Base-by-base conservation (phyloP, 75 land plant species). In the Azolla pinnata region DNA sequence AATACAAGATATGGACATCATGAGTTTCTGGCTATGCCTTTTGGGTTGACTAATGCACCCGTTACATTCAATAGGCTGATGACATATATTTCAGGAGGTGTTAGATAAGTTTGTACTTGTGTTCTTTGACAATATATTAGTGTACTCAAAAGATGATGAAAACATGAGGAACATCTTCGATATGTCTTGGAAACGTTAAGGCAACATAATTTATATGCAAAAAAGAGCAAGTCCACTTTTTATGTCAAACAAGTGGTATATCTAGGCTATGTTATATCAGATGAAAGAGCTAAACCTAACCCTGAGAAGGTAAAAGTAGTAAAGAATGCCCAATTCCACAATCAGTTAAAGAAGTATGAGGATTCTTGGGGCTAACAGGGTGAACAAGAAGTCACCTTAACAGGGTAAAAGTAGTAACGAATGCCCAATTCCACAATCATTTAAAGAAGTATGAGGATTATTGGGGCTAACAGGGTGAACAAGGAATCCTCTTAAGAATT, bases 1-100 rank as follows among this genome's bases (percentile, higher is more conserved):
- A 35, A 48, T 17, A 65, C 60, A 0, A 66, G 60, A 29, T 14
- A 70, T 18, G 79, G 63, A 1, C 66, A 46, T 26, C 71, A 23
- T 21, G 70, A 71, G 33, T 71, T 42, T 52, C 3, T 58, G 34
- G 71, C 63, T 9, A 57, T 67, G 71, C 66, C 66, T 4, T 62
- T 67, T 31, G 67, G 61, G 2, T 51, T 74, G 18, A 53, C 58
- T 64, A 67, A 67, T 53, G 16, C 62, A 47, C 40, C 71, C 7
- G 24, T 55, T 16, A 56, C 64, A 14, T 58, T 66, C 31, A 47
- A 47, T 26, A 17, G 4, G 1, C 2, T 26, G 18, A 62, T 48
- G 53, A 30, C 12, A 49, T 9, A 12, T 47, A 12, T 66, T 58
- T 27, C 16, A 44, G 1, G 31, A 40, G 12, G 18, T 31, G 16